Conservation (phyloP, 345 rosid species). For the Aegle marmelos region DNA sequence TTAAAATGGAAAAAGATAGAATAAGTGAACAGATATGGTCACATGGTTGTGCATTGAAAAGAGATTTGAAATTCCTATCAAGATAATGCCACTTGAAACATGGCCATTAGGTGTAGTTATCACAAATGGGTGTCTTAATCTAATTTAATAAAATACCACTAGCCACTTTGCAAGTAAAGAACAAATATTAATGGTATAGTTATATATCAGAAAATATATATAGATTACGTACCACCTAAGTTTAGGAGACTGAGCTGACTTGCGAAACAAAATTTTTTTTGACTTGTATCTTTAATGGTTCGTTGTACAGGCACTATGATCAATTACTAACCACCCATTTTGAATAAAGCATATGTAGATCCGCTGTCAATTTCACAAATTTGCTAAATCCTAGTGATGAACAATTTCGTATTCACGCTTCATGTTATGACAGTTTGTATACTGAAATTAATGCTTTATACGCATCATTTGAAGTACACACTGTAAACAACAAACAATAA, state of each 20-base stretch:
- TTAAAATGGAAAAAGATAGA: background rate
- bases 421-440: background rate
- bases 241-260: background rate
- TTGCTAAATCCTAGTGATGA: background rate
- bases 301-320: background rate
- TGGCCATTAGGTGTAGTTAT: background rate
- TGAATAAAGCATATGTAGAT: background rate
- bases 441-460: too few species aligned
- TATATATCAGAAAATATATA: background rate
- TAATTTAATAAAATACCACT: background rate
- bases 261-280: background rate
- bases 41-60: background rate
- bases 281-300: background rate
- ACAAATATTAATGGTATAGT: background rate
- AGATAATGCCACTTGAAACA: background rate
- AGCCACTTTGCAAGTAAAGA: background rate
- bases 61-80: background rate
- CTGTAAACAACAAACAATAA: too few species aligned
- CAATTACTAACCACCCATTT: background rate
- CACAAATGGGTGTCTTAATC: constrained; percentile 16
- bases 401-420: background rate
- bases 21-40: background rate
- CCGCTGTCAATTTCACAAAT: background rate
- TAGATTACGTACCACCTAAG: background rate
- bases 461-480: too few species aligned